Evolutionary conservation across 192 early-diverging fungal species (phyloP).

Genomic region (Chytriomyces confervae): DNA sequence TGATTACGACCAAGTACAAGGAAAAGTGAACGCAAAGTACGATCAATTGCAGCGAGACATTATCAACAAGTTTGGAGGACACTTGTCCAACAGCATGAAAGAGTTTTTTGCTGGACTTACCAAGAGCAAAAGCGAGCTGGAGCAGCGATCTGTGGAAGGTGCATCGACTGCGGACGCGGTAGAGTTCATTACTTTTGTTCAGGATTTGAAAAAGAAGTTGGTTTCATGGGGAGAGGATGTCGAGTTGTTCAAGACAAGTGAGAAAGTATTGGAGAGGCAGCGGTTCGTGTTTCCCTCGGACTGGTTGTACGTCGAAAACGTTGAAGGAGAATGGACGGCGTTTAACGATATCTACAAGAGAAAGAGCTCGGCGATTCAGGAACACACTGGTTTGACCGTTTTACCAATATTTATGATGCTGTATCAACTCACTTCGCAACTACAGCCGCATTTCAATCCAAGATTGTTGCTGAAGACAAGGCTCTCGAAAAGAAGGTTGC

Average conservation of each 20-base stretch:
- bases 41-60: conserved; percentile 98
- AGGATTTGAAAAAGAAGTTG: conserved; percentile 88
- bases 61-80: conserved; percentile 85
- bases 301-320: conserved; percentile 94
- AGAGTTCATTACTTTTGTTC: conserved; percentile 92
- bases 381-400: conserved; percentile 93
- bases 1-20: conserved; percentile 98
- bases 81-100: conserved; percentile 81
- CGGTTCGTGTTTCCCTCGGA: conserved; percentile 91
- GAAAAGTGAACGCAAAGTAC: conserved; percentile 97
- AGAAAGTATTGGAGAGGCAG: conserved; percentile 92
- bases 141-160: conserved; percentile 84
- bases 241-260: conserved; percentile 85
- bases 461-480: conserved; percentile 92
- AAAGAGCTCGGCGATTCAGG: conserved; percentile 91
- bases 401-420: too few species aligned
- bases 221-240: conserved; percentile 81
- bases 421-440: too few species aligned
- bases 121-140: conserved; percentile 81
- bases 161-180: conserved; percentile 90
- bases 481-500: conserved; percentile 82
- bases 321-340: conserved; percentile 97
- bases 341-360: conserved; percentile 91
- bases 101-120: conserved; percentile 77
- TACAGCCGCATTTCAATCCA: conserved; percentile 84